Conservation (phyloP, 176 grass and related monocot genomes). For the Cymbopogon citratus region DNA sequence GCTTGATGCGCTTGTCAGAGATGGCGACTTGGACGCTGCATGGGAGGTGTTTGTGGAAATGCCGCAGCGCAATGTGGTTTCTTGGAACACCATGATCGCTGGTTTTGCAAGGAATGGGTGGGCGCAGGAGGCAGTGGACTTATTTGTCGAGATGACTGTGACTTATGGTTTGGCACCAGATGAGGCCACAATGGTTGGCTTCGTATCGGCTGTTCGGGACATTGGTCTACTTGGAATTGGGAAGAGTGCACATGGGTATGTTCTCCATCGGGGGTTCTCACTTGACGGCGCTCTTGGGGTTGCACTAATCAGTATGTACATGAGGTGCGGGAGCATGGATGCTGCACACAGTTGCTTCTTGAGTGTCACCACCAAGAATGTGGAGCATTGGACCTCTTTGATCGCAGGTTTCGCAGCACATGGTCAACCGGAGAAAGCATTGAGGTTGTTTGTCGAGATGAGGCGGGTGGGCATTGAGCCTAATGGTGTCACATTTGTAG, state of each 20-base stretch:
- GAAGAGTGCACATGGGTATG: slow-evolving; percentile 24
- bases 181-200: slow-evolving; percentile 32
- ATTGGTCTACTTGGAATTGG: slow-evolving; percentile 35
- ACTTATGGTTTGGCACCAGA: slow-evolving; percentile 37
- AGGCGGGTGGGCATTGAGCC: slow-evolving; percentile 23
- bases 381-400: slow-evolving; percentile 56
- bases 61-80: slow-evolving; percentile 35
- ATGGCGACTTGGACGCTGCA: slow-evolving; percentile 28
- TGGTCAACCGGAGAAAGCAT: slow-evolving; percentile 32
- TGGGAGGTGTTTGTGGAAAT: slow-evolving; percentile 41
- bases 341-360: slow-evolving; percentile 39
- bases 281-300: slow-evolving; percentile 36
- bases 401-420: slow-evolving; percentile 38
- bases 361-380: slow-evolving; percentile 26
- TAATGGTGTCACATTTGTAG: slow-evolving; percentile 52
- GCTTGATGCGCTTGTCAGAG: slow-evolving; percentile 35
- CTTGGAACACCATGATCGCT: slow-evolving; percentile 45
- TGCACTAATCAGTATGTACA: slow-evolving; percentile 50
- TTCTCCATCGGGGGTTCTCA: slow-evolving; percentile 22
- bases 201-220: slow-evolving; percentile 18
- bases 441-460: slow-evolving; percentile 41
- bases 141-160: slow-evolving; percentile 34
- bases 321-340: slow-evolving; percentile 40
- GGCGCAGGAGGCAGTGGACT: slow-evolving; percentile 34
- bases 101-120: slow-evolving; percentile 27